Percentiles rank a stretch among this genome's conserved stretches.
These are phyloP conservation scores for Crithidia sp. DNA, from an alignment of 208 protist genomes.

Conservation along the genomic window DNA sequence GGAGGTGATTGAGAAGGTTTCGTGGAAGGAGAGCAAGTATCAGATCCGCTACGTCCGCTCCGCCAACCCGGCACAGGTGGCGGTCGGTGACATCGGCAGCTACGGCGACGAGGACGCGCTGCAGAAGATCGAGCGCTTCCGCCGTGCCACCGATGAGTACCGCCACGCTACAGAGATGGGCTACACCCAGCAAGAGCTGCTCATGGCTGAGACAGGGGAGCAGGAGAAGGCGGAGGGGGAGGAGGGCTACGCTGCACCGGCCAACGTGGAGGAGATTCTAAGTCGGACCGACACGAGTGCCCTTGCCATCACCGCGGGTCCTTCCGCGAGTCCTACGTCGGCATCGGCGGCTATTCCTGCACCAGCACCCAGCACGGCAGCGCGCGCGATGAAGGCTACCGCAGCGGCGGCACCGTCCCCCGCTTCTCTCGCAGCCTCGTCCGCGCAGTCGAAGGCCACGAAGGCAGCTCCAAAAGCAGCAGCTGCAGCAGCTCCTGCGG, in stretches of 20 bases:
- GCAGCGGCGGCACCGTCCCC: not conserved
- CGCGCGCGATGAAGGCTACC: conserved; percentile 29
- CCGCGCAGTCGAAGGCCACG: not conserved
- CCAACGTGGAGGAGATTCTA: conserved; percentile 59
- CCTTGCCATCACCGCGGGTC: conserved; percentile 7
- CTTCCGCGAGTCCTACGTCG: not conserved
- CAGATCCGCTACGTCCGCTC: conserved; percentile 54
- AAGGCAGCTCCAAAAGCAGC: not conserved
- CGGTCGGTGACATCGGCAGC: conserved; percentile 58
- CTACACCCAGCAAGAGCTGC: conserved; percentile 78
- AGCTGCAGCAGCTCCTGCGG: too few species aligned
- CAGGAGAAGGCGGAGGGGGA: conserved; percentile 7
- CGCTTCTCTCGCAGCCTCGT: not conserved
- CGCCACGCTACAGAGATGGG: conserved; percentile 80
- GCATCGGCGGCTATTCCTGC: not conserved
- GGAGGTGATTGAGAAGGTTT: conserved; percentile 46
- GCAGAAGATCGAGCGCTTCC: conserved; percentile 60
- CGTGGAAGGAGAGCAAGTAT: conserved; percentile 73
- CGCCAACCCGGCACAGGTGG: conserved; percentile 40
- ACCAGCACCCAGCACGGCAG: conserved; percentile 27
- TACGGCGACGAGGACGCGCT: conserved; percentile 81
- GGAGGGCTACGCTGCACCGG: conserved; percentile 11
- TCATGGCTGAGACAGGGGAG: conserved; percentile 44
- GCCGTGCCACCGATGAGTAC: conserved; percentile 83
- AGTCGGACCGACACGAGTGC: conserved; percentile 31